Percentiles rank a stretch among this genome's conserved stretches.
These are phyloP conservation scores for Jamesozyma hellenica DNA, from an alignment of 805 yeast genomes.

Conservation along the genomic window DNA sequence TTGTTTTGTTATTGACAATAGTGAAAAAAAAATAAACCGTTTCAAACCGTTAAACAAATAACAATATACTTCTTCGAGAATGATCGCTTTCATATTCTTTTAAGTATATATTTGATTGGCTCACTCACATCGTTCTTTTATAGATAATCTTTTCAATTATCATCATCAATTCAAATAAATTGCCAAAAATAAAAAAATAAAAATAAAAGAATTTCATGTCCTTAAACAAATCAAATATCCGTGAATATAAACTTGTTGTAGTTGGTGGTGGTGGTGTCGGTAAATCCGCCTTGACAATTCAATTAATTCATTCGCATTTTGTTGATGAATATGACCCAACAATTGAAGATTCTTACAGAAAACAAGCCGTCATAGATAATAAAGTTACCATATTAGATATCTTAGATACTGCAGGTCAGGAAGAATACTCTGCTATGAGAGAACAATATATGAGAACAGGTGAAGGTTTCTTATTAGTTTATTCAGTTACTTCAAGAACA, in stretches of 20 bases:
- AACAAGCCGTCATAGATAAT: slow-evolving; percentile 74
- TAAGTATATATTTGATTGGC: too few relatives aligned
- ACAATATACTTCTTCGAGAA: too few relatives aligned
- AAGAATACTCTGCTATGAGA: slow-evolving; percentile 86
- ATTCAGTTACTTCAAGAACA: slow-evolving; percentile 74
- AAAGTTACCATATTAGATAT: slow-evolving; percentile 75
- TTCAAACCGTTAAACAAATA: too few relatives aligned
- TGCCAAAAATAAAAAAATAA: too few relatives aligned
- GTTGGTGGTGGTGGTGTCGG: slow-evolving; percentile 99
- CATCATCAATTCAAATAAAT: too few relatives aligned
- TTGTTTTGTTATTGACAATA: too few relatives aligned
- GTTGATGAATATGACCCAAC: slow-evolving; percentile 98
- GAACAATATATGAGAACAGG: slow-evolving; percentile 96
- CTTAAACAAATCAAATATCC: slow-evolving; percentile 31
- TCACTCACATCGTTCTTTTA: too few relatives aligned
- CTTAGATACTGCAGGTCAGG: slow-evolving; percentile 97
- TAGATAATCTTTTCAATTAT: too few relatives aligned
- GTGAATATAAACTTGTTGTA: slow-evolving; percentile 87
- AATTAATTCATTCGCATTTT: slow-evolving; percentile 86
- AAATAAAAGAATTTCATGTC: too few relatives aligned
- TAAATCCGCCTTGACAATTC: slow-evolving; percentile 91
- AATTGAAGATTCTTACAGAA: slow-evolving; percentile 84
- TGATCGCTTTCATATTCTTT: too few relatives aligned
- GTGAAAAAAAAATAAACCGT: too few relatives aligned
- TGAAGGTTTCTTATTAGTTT: slow-evolving; percentile 84